phyloP scores from a whole-genome alignment of 2,329 filamentous ascomycete species.

The Pseudogymnoascus sp. region DNA sequence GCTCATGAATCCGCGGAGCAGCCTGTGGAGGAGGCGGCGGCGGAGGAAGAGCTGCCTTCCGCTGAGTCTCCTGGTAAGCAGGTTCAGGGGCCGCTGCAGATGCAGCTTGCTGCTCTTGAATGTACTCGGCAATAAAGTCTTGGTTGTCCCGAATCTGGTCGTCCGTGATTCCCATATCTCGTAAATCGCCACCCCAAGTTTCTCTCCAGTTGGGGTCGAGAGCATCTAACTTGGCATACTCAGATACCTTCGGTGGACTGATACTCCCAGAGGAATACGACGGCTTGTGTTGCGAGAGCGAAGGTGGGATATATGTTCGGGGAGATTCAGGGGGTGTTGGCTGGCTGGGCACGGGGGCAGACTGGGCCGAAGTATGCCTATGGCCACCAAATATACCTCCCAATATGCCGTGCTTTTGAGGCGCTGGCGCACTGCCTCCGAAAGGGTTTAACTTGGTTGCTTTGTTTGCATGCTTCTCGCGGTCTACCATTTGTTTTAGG shows the following conservation, averaged over 20 bases:
- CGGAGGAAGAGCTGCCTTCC: conserved; percentile 44
- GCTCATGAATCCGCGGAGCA: conserved; percentile 28
- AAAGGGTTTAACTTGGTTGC: conserved; percentile 75
- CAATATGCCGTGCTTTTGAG: conserved; percentile 41
- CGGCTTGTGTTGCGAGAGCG: conserved; percentile 31
- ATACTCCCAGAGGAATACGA: conserved; percentile 33
- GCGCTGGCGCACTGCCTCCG: conserved; percentile 38
- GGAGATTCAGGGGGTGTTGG: conserved; percentile 50
- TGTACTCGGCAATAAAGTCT: conserved; percentile 60
- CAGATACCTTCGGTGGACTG: conserved; percentile 43
- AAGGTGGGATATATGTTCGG: conserved; percentile 35
- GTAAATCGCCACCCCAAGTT: conserved; percentile 58
- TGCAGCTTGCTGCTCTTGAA: conserved; percentile 47
- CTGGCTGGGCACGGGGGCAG: conserved; percentile 19
- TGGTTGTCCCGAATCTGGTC: conserved; percentile 63
- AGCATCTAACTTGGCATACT: conserved; percentile 55
- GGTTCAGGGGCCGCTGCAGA: conserved; percentile 30
- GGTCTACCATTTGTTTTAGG: conserved; percentile 93
- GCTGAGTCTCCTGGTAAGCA: conserved; percentile 36
- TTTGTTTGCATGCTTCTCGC: conserved; percentile 92
- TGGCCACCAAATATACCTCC: conserved; percentile 54
- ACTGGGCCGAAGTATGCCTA: conserved; percentile 49
- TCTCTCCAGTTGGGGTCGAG: conserved; percentile 60
- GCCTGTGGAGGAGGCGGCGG: conserved; percentile 51
- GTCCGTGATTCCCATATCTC: conserved; percentile 55